Conservation (phyloP, 192 early-diverging fungal species). For the Coemansia sp. region DNA sequence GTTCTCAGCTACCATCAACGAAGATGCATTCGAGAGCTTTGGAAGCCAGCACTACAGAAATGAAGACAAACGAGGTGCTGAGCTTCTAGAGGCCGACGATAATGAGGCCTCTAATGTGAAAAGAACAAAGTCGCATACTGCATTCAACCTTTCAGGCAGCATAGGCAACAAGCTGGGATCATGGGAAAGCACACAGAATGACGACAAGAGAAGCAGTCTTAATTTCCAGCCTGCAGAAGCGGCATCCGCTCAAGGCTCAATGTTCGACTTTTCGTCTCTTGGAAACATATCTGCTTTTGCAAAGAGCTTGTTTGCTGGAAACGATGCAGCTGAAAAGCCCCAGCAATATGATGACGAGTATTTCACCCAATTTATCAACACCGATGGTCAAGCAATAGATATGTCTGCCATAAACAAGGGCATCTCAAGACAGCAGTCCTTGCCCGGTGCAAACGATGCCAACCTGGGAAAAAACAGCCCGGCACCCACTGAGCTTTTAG, state of each 20-base stretch:
- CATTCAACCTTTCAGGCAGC: neutral
- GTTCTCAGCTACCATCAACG: neutral
- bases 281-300: neutral
- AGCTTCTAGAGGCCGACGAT: neutral
- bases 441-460: neutral
- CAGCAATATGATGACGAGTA: slow-evolving; percentile 27
- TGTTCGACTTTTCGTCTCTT: neutral
- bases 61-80: slow-evolving; percentile 1
- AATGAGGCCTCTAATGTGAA: neutral
- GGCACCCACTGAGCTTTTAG: slow-evolving; percentile 29
- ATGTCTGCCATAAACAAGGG: neutral
- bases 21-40: neutral
- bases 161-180: neutral
- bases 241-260: neutral
- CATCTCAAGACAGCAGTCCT: neutral
- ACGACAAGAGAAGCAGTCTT: neutral
- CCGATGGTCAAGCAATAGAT: slow-evolving; percentile 7
- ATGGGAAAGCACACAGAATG: neutral
- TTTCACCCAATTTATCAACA: slow-evolving; percentile 45
- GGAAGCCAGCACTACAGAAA: slow-evolving; percentile 5
- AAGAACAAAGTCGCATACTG: slow-evolving; percentile 1
- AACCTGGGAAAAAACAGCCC: slow-evolving; percentile 7
- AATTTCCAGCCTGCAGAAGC: neutral
- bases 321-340: neutral
- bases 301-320: neutral